Percentiles rank a stretch among this genome's conserved stretches.
Evolutionary conservation across 2,329 filamentous ascomycete genomes (phyloP).

Genomic region (Cladobotryum mycophilum): DNA sequence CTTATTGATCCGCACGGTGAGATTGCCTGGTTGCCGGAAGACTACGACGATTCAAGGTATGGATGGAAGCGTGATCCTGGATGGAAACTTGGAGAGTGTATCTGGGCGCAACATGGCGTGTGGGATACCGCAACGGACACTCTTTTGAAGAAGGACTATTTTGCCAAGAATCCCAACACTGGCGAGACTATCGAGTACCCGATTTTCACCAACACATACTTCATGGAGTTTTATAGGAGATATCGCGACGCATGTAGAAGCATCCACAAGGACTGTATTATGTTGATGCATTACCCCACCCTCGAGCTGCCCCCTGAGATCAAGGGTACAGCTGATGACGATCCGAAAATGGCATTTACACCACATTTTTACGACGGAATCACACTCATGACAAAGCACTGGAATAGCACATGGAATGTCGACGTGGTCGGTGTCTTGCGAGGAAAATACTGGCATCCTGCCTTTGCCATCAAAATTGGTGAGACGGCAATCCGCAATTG

Average conservation of each 20-base stretch:
- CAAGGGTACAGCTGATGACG: slow-evolving; percentile 82
- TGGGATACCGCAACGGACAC: slow-evolving; percentile 80
- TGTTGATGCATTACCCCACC: slow-evolving; percentile 87
- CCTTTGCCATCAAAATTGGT: slow-evolving; percentile 86
- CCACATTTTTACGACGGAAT: slow-evolving; percentile 97
- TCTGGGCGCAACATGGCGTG: slow-evolving; percentile 95
- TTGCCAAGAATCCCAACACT: slow-evolving; percentile 68
- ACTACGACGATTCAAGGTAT: slow-evolving; percentile 80
- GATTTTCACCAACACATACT: slow-evolving; percentile 85
- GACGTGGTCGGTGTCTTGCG: slow-evolving; percentile 89
- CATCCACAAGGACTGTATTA: slow-evolving; percentile 72
- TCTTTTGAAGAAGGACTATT: slow-evolving; percentile 80
- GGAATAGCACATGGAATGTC: slow-evolving; percentile 96
- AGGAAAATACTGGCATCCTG: slow-evolving; percentile 80
- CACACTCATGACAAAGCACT: slow-evolving; percentile 95
- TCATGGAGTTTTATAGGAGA: slow-evolving; percentile 75
- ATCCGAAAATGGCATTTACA: slow-evolving; percentile 83
- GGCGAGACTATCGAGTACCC: slow-evolving; percentile 72
- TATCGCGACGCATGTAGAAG: slow-evolving; percentile 69
- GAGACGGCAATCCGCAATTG: slow-evolving; percentile 93
- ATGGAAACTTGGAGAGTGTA: slow-evolving; percentile 89
- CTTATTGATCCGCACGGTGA: slow-evolving; percentile 85
- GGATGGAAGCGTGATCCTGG: slow-evolving; percentile 81
- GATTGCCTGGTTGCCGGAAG: slow-evolving; percentile 73
- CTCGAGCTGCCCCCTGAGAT: slow-evolving; percentile 85